Conservation (phyloP, 2,329 filamentous ascomycete genomes). For the Fusarium sp. region DNA sequence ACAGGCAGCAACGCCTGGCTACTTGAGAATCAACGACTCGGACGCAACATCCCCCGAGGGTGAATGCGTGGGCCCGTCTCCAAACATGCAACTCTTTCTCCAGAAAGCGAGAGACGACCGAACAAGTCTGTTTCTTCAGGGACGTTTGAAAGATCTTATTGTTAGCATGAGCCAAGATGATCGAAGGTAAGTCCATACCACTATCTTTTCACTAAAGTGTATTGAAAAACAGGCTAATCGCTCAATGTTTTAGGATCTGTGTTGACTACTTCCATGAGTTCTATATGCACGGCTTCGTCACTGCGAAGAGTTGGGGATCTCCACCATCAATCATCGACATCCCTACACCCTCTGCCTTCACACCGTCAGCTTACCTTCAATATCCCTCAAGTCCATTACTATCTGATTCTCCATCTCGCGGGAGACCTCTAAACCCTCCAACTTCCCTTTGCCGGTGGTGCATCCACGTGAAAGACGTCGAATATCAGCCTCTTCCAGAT, state of each 20-base stretch:
- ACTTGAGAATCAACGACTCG: slow-evolving; percentile 17
- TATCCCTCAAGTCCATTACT: neutral
- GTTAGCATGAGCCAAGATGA: slow-evolving; percentile 10
- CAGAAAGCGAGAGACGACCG: neutral
- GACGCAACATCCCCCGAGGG: neutral
- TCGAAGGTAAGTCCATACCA: neutral
- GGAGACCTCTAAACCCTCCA: too few relatives aligned
- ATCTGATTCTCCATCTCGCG: neutral
- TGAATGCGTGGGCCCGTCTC: slow-evolving; percentile 1
- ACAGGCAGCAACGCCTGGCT: slow-evolving; percentile 4
- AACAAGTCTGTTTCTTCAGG: slow-evolving; percentile 24
- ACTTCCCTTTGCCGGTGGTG: too few relatives aligned
- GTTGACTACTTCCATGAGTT: slow-evolving; percentile 35
- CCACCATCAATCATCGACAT: neutral
- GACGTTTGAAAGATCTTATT: slow-evolving; percentile 4
- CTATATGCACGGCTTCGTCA: slow-evolving; percentile 5
- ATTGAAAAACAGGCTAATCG: neutral
- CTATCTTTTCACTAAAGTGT: too few relatives aligned
- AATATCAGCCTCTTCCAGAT: neutral
- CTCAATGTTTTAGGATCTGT: neutral
- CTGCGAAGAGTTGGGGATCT: slow-evolving; percentile 10
- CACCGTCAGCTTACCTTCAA: neutral
- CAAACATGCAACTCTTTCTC: slow-evolving; percentile 20
- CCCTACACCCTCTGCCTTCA: neutral
- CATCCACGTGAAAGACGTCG: too few relatives aligned